Conservation (phyloP, 2,329 filamentous ascomycete genomes). For the Stromatinia cepivora region DNA sequence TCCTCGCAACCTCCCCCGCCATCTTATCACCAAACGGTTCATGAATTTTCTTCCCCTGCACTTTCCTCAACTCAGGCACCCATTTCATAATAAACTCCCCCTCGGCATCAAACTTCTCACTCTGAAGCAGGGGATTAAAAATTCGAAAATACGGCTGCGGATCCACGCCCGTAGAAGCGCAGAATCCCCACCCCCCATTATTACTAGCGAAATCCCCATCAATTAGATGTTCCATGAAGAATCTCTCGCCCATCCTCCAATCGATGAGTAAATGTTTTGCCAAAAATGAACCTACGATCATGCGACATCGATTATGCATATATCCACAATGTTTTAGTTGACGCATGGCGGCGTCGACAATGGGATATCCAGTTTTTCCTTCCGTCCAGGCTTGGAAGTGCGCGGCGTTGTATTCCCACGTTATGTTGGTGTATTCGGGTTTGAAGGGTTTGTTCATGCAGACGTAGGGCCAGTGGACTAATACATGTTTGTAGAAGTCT, state of each 20-base stretch:
- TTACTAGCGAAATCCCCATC: slow-evolving; percentile 42
- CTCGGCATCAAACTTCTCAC: slow-evolving; percentile 78
- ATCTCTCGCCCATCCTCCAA: slow-evolving; percentile 78
- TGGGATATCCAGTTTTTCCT: slow-evolving; percentile 75
- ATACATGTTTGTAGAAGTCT: slow-evolving; percentile 84
- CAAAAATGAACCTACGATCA: slow-evolving; percentile 80
- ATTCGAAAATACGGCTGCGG: slow-evolving; percentile 89
- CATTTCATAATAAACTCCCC: slow-evolving; percentile 81
- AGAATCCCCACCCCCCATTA: slow-evolving; percentile 42
- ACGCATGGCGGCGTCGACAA: slow-evolving; percentile 85
- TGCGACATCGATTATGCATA: slow-evolving; percentile 84
- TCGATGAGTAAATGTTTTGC: slow-evolving; percentile 79
- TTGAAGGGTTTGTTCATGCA: slow-evolving; percentile 82
- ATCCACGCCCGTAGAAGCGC: slow-evolving; percentile 73
- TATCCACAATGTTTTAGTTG: slow-evolving; percentile 68
- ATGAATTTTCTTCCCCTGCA: slow-evolving; percentile 71
- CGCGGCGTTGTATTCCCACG: slow-evolving; percentile 73
- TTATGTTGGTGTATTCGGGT: slow-evolving; percentile 77
- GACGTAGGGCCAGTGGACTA: slow-evolving; percentile 82
- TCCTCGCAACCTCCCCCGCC: slow-evolving; percentile 59
- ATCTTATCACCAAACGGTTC: slow-evolving; percentile 76
- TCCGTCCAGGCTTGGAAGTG: slow-evolving; percentile 73
- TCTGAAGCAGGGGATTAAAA: slow-evolving; percentile 83
- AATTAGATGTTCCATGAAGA: slow-evolving; percentile 72
- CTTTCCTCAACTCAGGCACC: slow-evolving; percentile 69